These are phyloP conservation scores for Torulaspora gathmanii DNA, from an alignment of 805 yeast species.

Conservation along the genomic window DNA sequence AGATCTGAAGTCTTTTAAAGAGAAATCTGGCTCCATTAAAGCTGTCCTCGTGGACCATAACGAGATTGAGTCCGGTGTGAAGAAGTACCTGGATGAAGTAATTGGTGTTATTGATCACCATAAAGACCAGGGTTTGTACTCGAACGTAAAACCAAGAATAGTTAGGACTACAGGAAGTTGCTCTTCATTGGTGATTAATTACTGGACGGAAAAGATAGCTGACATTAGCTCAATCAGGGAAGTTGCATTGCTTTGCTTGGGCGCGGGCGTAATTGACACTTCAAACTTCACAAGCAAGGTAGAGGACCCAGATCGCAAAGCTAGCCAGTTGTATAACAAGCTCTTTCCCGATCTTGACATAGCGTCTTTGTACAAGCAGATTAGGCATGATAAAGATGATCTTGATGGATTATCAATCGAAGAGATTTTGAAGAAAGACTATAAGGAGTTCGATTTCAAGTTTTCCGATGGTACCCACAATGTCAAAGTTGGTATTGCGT, in stretches of 20 bases:
- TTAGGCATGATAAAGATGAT: conserved; percentile 54
- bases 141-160: conserved; percentile 56
- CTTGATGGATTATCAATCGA: conserved; percentile 52
- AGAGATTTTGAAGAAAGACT: conserved; percentile 77
- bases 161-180: conserved; percentile 71
- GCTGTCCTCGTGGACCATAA: conserved; percentile 83
- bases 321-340: conserved; percentile 39
- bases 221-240: conserved; percentile 30
- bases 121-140: conserved; percentile 54
- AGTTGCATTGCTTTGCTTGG: conserved; percentile 46
- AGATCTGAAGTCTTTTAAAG: conserved; percentile 44
- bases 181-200: conserved; percentile 62
- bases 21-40: conserved; percentile 29
- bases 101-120: conserved; percentile 83
- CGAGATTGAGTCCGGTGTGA: conserved; percentile 48
- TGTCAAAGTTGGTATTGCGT: conserved; percentile 63
- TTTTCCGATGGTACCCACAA: conserved; percentile 28
- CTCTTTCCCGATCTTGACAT: conserved; percentile 19
- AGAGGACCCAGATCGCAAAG: conserved; percentile 52
- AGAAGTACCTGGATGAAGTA: conserved; percentile 37
- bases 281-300: conserved; percentile 59
- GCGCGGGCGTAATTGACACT: conserved; percentile 77
- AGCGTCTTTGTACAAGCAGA: conserved; percentile 29
- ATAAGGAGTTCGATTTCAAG: conserved; percentile 57
- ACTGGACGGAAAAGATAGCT: conserved; percentile 41